phyloP scores from a whole-genome alignment of 139 green algal genomes.

The Choricystis sp. region DNA sequence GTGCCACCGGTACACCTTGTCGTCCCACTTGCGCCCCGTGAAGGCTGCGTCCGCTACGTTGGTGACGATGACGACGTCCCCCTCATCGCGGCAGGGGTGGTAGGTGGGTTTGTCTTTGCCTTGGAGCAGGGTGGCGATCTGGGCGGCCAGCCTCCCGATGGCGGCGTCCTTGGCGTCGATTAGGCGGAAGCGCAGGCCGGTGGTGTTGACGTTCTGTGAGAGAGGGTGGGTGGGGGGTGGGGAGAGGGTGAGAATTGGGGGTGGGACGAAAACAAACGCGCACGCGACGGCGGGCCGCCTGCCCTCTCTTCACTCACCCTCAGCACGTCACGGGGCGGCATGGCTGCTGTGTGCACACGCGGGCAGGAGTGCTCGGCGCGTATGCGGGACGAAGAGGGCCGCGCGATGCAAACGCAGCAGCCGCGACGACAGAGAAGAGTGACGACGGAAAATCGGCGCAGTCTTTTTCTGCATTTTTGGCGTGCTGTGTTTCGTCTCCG shows the following conservation, averaged over 20 bases:
- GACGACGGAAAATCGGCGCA: no score
- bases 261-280: no score
- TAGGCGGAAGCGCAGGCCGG: slow-evolving; percentile 45
- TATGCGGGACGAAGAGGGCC: no score
- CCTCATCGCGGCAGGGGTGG: slow-evolving; percentile 40
- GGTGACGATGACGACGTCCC: slow-evolving; percentile 71
- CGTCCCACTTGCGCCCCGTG: slow-evolving; percentile 68
- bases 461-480: no score
- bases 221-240: slow-evolving; percentile 5
- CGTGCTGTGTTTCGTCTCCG: no score
- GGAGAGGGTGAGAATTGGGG: neutral
- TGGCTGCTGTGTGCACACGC: no score
- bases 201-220: slow-evolving; percentile 31
- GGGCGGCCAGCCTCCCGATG: slow-evolving; percentile 56
- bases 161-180: slow-evolving; percentile 72
- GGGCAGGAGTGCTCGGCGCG: no score
- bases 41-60: slow-evolving; percentile 67
- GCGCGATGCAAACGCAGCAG: no score
- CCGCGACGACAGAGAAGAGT: no score
- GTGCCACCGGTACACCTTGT: slow-evolving; percentile 80
- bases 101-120: slow-evolving; percentile 86
- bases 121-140: slow-evolving; percentile 51
- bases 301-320: no score
- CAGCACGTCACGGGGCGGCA: no score
- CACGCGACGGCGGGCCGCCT: no score